Base-by-base conservation (phyloP, 1,139 yeast genomes). In the Debaryomyces sp. region DNA sequence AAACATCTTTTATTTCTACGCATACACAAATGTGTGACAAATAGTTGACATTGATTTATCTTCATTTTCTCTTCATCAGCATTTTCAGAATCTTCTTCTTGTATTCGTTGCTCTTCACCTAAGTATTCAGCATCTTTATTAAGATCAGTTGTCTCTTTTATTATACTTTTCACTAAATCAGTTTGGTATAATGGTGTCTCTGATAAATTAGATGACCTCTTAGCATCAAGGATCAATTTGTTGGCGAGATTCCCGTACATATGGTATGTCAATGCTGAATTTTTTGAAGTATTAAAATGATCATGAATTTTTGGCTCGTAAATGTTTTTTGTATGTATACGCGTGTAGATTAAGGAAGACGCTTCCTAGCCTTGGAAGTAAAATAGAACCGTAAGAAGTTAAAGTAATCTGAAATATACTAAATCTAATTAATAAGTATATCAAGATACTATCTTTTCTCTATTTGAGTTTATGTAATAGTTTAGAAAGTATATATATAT, bases 231-330 rank as follows among this genome's bases (percentile, higher is more conserved):
- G 3, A 89, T 78, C 24, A 94, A 80, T 63, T 94, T 94, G 51
- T 84, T 81, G 1, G 95, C 97, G 3, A 81, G 62, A 58, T 92
- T 98, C 30, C 98, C 98, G 61, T 89, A 89, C 99, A 94, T 94
- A 24, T 33, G 40, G 39, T 29, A 36, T 35, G 9, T 13, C 18
- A 35, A 13, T 21, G 12, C 6, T 42, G 30, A 21, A 34, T 23
- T 21, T 7, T 15, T 36, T 36, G 8, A n/a, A 32, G 10, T 32
- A 32, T 8, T 32, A 15, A 10, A 32, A 7, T 32, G 21, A 8
- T 17, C 2, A 13, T 30, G 35, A 32, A 32, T 15, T 15, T 10
- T 32, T 5, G 18, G 12, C 15, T 35, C 38, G 38, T 35, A 35
- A 35, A 12, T 22, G 7, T 34, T 18, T 5, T 12, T 35, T 34